A percentile compares a stretch with the other conserved stretches of the same genome.
phyloP scores from a whole-genome alignment of 2,329 filamentous ascomycete genomes.

The Botrytis sinoallii region DNA sequence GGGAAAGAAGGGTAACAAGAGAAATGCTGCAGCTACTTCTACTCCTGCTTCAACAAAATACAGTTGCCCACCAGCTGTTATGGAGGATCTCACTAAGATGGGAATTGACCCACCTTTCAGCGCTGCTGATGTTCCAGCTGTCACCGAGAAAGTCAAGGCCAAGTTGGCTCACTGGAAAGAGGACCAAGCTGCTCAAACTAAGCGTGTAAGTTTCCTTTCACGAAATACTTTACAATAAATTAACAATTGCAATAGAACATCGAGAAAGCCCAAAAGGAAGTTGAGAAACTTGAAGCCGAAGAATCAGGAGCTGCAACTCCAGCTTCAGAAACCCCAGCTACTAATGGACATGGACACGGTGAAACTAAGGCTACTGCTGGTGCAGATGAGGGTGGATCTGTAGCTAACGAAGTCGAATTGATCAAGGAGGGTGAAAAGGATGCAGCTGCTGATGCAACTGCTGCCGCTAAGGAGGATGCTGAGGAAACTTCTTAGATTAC shows the following conservation, averaged over 20 bases:
- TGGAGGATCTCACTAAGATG: slow-evolving; percentile 84
- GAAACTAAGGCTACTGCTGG: slow-evolving; percentile 43
- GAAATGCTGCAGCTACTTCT: slow-evolving; percentile 43
- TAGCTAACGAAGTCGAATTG: slow-evolving; percentile 33
- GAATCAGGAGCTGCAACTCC: slow-evolving; percentile 43
- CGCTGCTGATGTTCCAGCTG: slow-evolving; percentile 73
- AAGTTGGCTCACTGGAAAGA: slow-evolving; percentile 91
- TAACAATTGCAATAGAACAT: slow-evolving; percentile 68
- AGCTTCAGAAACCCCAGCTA: slow-evolving; percentile 44
- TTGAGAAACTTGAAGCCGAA: slow-evolving; percentile 78
- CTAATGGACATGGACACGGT: slow-evolving; percentile 49
- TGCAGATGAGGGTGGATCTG: slow-evolving; percentile 33
- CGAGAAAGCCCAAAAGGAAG: slow-evolving; percentile 93
- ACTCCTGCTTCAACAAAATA: slow-evolving; percentile 56
- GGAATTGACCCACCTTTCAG: slow-evolving; percentile 85
- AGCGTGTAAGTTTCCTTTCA: slow-evolving; percentile 64
- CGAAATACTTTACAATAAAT: slow-evolving; percentile 24
- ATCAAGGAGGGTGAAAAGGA: slow-evolving; percentile 55
- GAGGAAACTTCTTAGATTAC: slow-evolving; percentile 4
- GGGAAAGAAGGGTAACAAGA: slow-evolving; percentile 84
- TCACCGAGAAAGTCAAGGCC: slow-evolving; percentile 84
- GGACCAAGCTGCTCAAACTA: slow-evolving; percentile 84
- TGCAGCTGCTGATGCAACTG: slow-evolving; percentile 57
- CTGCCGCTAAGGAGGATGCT: slow-evolving; percentile 57
- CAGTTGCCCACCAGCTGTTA: slow-evolving; percentile 85